Evolutionary conservation across 2,329 filamentous ascomycete species (phyloP), one percentile per base, ranked within the genome.

Genomic region (Plectosphaerella sp.): DNA sequence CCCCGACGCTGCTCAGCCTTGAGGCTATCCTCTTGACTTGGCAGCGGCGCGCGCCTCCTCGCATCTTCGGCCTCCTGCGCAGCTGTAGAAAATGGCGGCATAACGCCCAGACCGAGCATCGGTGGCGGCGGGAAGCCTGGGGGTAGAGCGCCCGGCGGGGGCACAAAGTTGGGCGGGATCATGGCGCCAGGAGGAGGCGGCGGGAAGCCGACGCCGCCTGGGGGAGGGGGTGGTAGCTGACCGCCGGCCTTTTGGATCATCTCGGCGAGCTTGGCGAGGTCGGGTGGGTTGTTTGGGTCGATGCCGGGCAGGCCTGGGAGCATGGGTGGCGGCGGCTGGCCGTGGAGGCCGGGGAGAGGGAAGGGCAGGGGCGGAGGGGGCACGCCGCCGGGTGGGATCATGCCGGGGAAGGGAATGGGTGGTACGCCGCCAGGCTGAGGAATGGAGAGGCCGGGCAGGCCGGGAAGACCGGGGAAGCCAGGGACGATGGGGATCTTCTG

Each of bases 11-110:
- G 90, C 68, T 93, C 89, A 67, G 87, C 83, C 59, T 86, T 82
- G 60, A 95, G 70, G 60, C 88, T 92, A 65, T 94, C 91, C 64
- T 89, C 84, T 69, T 95, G 91, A 64, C 89, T 92, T 0, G 91
- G 91, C 43, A 96, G 70, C 9, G 89, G 90, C 6, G 80, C 89
- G 55, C 87, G 78, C 16, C 83, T 72, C 5, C 70, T 65, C 74
- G 65, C 51, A 59, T 72, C 57, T 63, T 74, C 53, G 62, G 66
- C 50, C 53, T 65, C 56, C 8, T 33, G 28, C 8, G 28, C 28
- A 3, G 28, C 28, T 33, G 28, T 10, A 70, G 68, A 46, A 68
- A 62, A 1, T 64, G 67, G 46, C 70, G 60, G 64, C 24, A 64
- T 65, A 57, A 69, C 65, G 15, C 58, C 55, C 24, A 57, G 57